These are phyloP conservation scores for Geotrichum reessii DNA, from an alignment of 1,139 yeast genomes.

Conservation along the genomic window DNA sequence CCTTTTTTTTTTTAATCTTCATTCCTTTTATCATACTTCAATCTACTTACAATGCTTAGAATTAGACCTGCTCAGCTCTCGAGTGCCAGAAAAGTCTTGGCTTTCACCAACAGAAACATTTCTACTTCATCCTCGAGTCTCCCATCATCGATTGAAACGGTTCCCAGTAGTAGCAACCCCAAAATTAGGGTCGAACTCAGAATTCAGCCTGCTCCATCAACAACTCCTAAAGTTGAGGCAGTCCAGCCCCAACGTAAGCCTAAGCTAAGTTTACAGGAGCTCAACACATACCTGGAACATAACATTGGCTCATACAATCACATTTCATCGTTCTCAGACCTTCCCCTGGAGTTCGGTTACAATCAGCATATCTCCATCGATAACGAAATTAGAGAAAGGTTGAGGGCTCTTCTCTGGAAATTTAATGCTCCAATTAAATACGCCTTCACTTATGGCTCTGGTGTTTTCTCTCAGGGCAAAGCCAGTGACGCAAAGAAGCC, in stretches of 20 bases:
- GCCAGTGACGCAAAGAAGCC: constrained; percentile 39
- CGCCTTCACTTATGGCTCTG: constrained; percentile 93
- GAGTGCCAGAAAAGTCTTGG: neutral
- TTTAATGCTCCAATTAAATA: constrained; percentile 66
- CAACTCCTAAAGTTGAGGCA: neutral
- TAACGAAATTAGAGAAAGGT: constrained; percentile 42
- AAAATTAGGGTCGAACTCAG: constrained; percentile 5
- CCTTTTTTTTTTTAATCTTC: neutral
- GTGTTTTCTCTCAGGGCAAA: constrained; percentile 76
- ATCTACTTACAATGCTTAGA: neutral
- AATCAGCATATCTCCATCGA: constrained; percentile 55
- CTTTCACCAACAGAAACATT: neutral
- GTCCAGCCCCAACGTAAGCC: neutral
- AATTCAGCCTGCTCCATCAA: neutral
- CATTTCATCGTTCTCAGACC: constrained; percentile 41
- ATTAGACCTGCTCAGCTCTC: neutral
- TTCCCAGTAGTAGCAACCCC: neutral
- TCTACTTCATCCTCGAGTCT: neutral
- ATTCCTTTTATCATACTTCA: neutral
- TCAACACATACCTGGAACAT: constrained; percentile 25
- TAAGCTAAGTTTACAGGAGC: constrained; percentile 6
- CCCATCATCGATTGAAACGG: neutral
- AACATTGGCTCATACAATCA: constrained; percentile 26
- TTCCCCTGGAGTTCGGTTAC: constrained; percentile 50
- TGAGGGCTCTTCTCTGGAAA: constrained; percentile 46